Percentiles rank a stretch among this genome's conserved stretches.
These are phyloP conservation scores for Calonectria multiphialidica DNA, from an alignment of 2,329 filamentous ascomycete genomes.

Conservation along the genomic window DNA sequence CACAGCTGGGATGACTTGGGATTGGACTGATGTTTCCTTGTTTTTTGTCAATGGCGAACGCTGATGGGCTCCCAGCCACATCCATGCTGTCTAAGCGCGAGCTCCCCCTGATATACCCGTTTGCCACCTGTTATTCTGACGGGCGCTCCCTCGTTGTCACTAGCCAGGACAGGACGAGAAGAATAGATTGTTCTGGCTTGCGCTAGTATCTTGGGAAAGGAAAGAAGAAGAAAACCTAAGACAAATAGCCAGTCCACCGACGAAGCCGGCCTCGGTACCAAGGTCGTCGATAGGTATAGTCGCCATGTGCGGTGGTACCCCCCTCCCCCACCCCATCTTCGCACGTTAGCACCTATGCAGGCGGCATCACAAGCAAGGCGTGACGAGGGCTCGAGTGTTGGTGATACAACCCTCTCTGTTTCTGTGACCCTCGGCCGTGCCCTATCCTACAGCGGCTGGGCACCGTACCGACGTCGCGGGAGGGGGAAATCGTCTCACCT, in stretches of 20 bases:
- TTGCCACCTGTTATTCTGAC: constrained; percentile 7
- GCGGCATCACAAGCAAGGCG: constrained; percentile 7
- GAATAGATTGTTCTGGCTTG: background rate
- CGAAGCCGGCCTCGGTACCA: background rate
- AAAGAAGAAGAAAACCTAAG: background rate
- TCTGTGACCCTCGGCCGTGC: background rate
- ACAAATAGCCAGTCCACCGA: background rate
- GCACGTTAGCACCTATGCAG: constrained; percentile 22
- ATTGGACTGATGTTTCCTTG: constrained; percentile 25
- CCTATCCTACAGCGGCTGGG: background rate
- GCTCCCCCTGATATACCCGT: constrained; percentile 15
- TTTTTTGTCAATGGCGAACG: constrained; percentile 16
- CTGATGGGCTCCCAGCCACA: constrained; percentile 12
- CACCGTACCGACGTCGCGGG: background rate
- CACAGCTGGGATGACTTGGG: constrained; percentile 20
- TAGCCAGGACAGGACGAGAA: background rate
- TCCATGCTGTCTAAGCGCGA: constrained; percentile 21
- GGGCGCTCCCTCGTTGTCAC: constrained; percentile 1
- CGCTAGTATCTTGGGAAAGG: background rate
- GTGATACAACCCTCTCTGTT: constrained; percentile 20
- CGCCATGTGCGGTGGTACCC: background rate
- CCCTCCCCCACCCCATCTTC: constrained; percentile 19
- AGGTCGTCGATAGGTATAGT: constrained; percentile 7
- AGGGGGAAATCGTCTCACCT: constrained; percentile 10
- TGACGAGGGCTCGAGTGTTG: background rate